These are phyloP conservation scores for Fonticula alba DNA, from an alignment of 78 protist species.

Conservation along the genomic window DNA sequence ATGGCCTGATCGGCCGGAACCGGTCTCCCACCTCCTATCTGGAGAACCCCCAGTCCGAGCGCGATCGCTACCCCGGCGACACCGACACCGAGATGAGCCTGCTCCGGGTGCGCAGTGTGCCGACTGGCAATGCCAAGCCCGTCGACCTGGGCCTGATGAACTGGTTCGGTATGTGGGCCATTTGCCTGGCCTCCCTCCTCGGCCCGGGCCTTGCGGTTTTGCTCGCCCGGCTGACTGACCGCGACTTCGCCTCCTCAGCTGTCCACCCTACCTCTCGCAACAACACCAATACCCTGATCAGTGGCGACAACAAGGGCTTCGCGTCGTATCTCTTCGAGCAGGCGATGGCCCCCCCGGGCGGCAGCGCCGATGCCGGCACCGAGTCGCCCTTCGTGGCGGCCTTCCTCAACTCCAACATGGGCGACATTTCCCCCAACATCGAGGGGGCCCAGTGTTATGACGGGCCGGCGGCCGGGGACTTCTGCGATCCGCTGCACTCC, in stretches of 20 bases:
- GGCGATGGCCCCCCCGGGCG: slow-evolving; percentile 6
- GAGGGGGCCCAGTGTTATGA: slow-evolving; percentile 39
- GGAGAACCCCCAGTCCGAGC: slow-evolving; percentile 43
- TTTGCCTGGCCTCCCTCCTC: background rate
- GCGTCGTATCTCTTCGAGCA: slow-evolving; percentile 43
- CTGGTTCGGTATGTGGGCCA: slow-evolving; percentile 16
- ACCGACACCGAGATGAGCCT: slow-evolving; percentile 38
- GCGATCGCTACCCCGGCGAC: slow-evolving; percentile 26
- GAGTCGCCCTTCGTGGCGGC: slow-evolving; percentile 52
- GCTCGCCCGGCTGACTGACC: too few species aligned
- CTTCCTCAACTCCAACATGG: slow-evolving; percentile 43
- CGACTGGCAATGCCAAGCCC: too few species aligned
- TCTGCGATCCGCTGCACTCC: slow-evolving; percentile 15
- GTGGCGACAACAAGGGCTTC: slow-evolving; percentile 62
- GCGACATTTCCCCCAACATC: slow-evolving; percentile 55
- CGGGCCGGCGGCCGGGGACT: slow-evolving; percentile 28
- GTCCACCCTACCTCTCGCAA: slow-evolving; percentile 49
- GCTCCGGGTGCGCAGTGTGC: too few species aligned
- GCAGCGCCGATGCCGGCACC: too few species aligned
- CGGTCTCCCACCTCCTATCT: slow-evolving; percentile 49
- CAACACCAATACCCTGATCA: slow-evolving; percentile 38
- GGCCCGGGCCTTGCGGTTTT: background rate
- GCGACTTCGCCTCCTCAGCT: background rate
- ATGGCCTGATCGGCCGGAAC: too few species aligned
- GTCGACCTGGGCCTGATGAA: slow-evolving; percentile 28